phyloP scores from a whole-genome alignment of 1,139 yeast species.

The Geotrichum bryndzae region DNA sequence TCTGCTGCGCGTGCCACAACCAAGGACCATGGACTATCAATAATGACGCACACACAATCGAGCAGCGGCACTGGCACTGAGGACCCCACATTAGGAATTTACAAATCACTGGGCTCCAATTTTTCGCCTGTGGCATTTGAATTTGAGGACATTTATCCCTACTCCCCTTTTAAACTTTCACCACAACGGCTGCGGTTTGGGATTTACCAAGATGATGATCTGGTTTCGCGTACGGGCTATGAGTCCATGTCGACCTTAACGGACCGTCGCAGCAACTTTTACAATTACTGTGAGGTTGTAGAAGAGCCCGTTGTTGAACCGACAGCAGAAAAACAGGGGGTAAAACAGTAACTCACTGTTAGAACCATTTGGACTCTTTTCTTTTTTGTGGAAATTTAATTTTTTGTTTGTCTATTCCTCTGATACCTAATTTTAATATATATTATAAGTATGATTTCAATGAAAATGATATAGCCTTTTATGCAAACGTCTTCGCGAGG shows the following conservation, averaged over 20 bases:
- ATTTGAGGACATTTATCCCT: slow-evolving; percentile 9
- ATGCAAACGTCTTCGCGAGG: too few relatives aligned
- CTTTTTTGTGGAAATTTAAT: neutral
- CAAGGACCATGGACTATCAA: neutral
- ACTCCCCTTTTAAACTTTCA: slow-evolving; percentile 8
- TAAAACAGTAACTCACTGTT: neutral
- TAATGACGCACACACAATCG: slow-evolving; percentile 9
- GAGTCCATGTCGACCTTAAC: neutral
- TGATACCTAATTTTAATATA: neutral
- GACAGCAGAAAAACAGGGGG: neutral
- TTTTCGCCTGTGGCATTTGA: slow-evolving; percentile 13
- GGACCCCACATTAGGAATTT: neutral
- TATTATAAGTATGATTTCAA: too few relatives aligned
- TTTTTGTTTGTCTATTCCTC: neutral
- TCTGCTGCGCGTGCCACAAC: neutral
- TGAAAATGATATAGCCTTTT: too few relatives aligned
- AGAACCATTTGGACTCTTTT: neutral
- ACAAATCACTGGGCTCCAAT: neutral
- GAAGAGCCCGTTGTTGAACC: neutral
- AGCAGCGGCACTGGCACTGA: neutral
- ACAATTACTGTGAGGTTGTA: neutral
- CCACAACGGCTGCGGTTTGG: slow-evolving; percentile 13
- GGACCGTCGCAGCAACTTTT: neutral
- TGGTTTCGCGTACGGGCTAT: slow-evolving; percentile 39
- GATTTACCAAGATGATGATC: slow-evolving; percentile 43